phyloP scores from a whole-genome alignment of 768 basidiomycete genomes.

The Plicaturopsis crispa region DNA sequence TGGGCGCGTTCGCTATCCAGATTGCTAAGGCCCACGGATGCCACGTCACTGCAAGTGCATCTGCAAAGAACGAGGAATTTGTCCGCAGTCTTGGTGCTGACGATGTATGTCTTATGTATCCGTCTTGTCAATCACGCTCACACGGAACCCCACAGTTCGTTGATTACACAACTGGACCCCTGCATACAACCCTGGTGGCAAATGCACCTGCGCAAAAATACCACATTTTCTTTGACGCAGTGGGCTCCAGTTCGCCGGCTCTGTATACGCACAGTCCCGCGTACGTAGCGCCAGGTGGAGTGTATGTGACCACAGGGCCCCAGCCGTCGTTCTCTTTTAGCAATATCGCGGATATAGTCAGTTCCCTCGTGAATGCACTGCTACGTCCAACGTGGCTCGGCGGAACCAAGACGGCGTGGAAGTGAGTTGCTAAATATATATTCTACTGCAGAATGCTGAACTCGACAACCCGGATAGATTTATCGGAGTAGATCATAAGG shows the following conservation, averaged over 20 bases:
- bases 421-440: too few relatives aligned
- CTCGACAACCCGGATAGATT: slow-evolving; percentile 33
- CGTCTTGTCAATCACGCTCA: background rate
- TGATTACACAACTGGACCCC: slow-evolving; percentile 49
- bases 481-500: slow-evolving; percentile 20
- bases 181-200: slow-evolving; percentile 36
- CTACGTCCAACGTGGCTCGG: slow-evolving; percentile 44
- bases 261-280: slow-evolving; percentile 42
- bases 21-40: slow-evolving; percentile 60
- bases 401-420: slow-evolving; percentile 38
- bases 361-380: slow-evolving; percentile 23
- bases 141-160: slow-evolving; percentile 31
- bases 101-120: slow-evolving; percentile 30
- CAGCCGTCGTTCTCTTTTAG: too few relatives aligned
- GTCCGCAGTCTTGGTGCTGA: slow-evolving; percentile 60
- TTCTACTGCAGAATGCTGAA: too few relatives aligned
- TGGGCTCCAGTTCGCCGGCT: slow-evolving; percentile 36
- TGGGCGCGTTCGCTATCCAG: slow-evolving; percentile 68
- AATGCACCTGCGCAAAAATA: slow-evolving; percentile 44
- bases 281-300: slow-evolving; percentile 47
- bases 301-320: slow-evolving; percentile 48
- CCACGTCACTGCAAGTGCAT: slow-evolving; percentile 51
- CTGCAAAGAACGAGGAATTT: slow-evolving; percentile 49
- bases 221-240: slow-evolving; percentile 54
- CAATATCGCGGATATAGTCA: slow-evolving; percentile 24